A percentile compares a stretch with the other conserved stretches of the same genome.
These are phyloP conservation scores for Triticum urartu DNA, from an alignment of 176 grass and related monocot species.

Conservation along the genomic window DNA sequence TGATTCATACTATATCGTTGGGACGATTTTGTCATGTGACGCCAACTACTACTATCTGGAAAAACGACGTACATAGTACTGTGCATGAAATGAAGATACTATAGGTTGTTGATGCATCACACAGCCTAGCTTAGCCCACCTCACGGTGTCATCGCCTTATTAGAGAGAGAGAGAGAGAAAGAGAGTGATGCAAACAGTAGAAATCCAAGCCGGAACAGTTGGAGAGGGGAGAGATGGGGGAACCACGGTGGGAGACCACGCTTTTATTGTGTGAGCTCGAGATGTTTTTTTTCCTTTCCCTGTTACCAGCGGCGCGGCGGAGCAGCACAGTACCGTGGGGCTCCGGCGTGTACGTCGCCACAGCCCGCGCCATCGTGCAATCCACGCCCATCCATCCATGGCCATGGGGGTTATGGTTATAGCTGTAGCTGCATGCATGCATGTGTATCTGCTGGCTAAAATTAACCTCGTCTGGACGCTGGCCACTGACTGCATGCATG, in stretches of 20 bases:
- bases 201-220: background rate
- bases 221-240: background rate
- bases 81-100: slow-evolving; percentile 22
- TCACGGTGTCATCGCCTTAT: background rate
- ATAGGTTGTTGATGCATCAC: background rate
- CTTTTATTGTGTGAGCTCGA: slow-evolving; percentile 27
- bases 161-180: background rate
- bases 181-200: background rate
- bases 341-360: slow-evolving; percentile 5
- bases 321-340: background rate
- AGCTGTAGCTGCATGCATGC: slow-evolving; percentile 6
- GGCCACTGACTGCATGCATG: slow-evolving; percentile 11
- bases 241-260: slow-evolving; percentile 24
- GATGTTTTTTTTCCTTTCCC: slow-evolving; percentile 16
- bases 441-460: background rate
- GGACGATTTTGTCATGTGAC: background rate
- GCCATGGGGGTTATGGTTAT: background rate
- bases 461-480: background rate
- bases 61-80: background rate
- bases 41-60: background rate
- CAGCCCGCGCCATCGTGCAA: background rate
- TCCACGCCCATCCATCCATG: background rate
- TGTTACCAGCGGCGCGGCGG: slow-evolving; percentile 11
- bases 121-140: background rate
- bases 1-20: background rate